phyloP scores from a whole-genome alignment of 805 yeast genomes.

The Lachancea lanzarotensis region DNA sequence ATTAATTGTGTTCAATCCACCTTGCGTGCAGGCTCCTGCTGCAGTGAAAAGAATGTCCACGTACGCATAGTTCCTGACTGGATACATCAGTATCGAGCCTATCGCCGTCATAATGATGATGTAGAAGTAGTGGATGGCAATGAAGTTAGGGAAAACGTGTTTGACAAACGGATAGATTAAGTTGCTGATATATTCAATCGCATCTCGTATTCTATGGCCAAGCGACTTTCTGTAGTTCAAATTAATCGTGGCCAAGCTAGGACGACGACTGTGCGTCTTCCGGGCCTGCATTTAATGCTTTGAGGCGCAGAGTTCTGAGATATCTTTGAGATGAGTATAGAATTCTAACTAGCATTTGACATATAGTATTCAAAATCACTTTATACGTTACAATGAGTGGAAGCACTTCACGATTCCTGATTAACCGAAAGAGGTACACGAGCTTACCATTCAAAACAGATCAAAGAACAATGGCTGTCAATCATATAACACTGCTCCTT shows the following conservation, averaged over 20 bases:
- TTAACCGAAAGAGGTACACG: no score
- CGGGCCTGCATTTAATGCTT: slow-evolving; percentile 4
- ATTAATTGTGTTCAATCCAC: slow-evolving; percentile 81
- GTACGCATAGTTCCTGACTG: slow-evolving; percentile 57
- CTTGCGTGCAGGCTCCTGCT: slow-evolving; percentile 78
- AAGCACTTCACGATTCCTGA: no score
- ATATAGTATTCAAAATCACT: no score
- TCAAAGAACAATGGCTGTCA: no score
- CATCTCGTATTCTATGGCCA: slow-evolving; percentile 37
- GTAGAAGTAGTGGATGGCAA: slow-evolving; percentile 68
- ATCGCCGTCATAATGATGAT: slow-evolving; percentile 53
- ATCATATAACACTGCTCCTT: no score
- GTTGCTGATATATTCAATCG: slow-evolving; percentile 29
- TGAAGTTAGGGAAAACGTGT: slow-evolving; percentile 38
- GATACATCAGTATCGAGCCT: slow-evolving; percentile 72
- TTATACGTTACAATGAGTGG: no score
- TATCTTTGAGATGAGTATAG: neutral
- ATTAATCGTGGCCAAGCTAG: slow-evolving; percentile 21
- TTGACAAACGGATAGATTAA: slow-evolving; percentile 33
- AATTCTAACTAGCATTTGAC: no score
- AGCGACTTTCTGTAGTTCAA: slow-evolving; percentile 30
- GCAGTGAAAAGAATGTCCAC: slow-evolving; percentile 76
- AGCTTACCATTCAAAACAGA: no score
- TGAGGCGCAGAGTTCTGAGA: neutral
- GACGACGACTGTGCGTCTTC: slow-evolving; percentile 23